Evolutionary conservation across 208 protist species (phyloP), one percentile per base, ranked within the genome.

Genomic region (Leishmania tropica): DNA sequence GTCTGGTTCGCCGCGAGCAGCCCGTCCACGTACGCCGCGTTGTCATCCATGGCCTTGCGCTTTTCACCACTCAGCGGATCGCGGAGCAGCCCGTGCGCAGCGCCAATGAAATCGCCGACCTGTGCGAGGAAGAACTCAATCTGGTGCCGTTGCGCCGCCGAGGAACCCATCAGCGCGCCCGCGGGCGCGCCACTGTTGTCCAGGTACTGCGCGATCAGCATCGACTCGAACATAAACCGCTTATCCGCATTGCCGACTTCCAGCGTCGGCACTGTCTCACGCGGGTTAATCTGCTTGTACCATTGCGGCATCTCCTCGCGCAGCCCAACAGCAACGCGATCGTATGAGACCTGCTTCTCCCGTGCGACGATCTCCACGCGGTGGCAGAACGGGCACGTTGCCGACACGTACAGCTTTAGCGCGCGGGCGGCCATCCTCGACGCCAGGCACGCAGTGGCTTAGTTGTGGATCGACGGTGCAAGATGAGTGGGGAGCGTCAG

Each of bases 121-220:
- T 97, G 89, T 40, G 75, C 87, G 71, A 94, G 68, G 82, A 97
- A 97, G 71, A 95, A 95, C 79, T 95, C 87, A 60, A 97, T 89
- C 42, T 81, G 84, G 78, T 95, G 85, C 47, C 89, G 88, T 84
- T 97, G 81, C 56, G 86, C 67, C 37, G 90, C 64, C 6, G 84
- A 89, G 15, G 75, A 31, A 47, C 91, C 92, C 80, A 89, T 87
- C 72, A 97, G 83, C 47, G 72, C 71, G 4, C 77, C 73, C 3
- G 74, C 62, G 1, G 85, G 83, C 45, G 78, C 64, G 40, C 76
- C 71, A 77, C 89, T 84, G 75, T 80, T 84, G 79, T 95, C 92
- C 67, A 97, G 58, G 86, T 97, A 97, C 83, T 88, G 75, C 48
- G 87, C 82, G 77, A 97, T 93, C 47, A 95, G 86, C 70, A 88